Conservation (phyloP, 768 basidiomycete genomes). For the Russula olivacea region DNA sequence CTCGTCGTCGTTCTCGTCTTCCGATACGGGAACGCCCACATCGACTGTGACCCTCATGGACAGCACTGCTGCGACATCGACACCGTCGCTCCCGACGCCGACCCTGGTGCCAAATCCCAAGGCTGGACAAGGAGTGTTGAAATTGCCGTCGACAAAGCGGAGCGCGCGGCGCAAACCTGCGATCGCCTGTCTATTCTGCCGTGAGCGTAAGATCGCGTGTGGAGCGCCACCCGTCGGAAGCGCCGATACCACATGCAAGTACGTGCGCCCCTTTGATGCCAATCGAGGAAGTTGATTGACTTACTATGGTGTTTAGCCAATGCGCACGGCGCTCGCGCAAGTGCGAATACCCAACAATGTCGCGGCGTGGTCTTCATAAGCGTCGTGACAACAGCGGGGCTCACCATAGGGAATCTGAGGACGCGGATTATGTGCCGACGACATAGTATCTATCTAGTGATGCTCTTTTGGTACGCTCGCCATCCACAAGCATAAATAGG, state of each 20-base stretch:
- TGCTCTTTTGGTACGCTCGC: background rate
- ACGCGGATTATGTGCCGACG: slow-evolving; percentile 19
- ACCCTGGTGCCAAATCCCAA: slow-evolving; percentile 14
- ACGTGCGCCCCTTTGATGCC: slow-evolving; percentile 7
- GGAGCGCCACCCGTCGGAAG: slow-evolving; percentile 25
- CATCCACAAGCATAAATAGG: background rate
- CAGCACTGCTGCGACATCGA: background rate
- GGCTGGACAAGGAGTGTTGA: slow-evolving; percentile 21
- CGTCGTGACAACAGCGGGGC: slow-evolving; percentile 18
- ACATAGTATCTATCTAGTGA: slow-evolving; percentile 9
- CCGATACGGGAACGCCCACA: slow-evolving; percentile 17
- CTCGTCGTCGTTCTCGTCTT: slow-evolving; percentile 17
- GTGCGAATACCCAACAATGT: slow-evolving; percentile 26
- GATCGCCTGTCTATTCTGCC: slow-evolving; percentile 38
- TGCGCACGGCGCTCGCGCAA: slow-evolving; percentile 24
- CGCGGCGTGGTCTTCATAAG: slow-evolving; percentile 26
- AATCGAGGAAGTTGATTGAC: slow-evolving; percentile 2
- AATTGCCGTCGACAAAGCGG: slow-evolving; percentile 19
- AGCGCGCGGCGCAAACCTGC: slow-evolving; percentile 25
- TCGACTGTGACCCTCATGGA: slow-evolving; percentile 14
- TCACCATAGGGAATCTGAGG: slow-evolving; percentile 14
- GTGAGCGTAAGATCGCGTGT: slow-evolving; percentile 41
- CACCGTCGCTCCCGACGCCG: slow-evolving; percentile 1
- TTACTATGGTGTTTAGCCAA: slow-evolving; percentile 16
- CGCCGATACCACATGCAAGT: slow-evolving; percentile 26